phyloP scores from a whole-genome alignment of 176 grass and related monocot species.

The Rhynchospora breviuscula region DNA sequence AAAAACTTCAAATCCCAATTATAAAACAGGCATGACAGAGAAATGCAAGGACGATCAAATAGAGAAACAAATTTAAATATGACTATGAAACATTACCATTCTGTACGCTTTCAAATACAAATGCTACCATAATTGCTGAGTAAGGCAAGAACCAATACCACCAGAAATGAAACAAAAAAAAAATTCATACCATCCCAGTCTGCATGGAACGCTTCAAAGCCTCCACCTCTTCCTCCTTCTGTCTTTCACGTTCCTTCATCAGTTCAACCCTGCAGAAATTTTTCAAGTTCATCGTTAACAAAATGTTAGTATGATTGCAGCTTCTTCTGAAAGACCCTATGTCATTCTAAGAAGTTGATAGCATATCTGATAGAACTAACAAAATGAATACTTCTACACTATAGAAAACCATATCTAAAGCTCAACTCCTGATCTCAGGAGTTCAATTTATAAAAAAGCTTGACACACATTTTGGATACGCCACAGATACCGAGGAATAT shows the following conservation, averaged over 20 bases:
- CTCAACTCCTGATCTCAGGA: background rate
- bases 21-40: background rate
- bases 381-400: background rate
- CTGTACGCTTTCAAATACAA: background rate
- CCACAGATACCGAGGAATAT: background rate
- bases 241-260: slow-evolving; percentile 69
- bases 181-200: slow-evolving; percentile 70
- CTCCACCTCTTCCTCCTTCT: slow-evolving; percentile 84
- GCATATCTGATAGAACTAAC: background rate
- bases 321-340: background rate
- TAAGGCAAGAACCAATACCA: background rate
- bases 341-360: background rate
- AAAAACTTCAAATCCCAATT: background rate
- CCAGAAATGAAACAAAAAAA: slow-evolving; percentile 1
- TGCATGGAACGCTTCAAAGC: slow-evolving; percentile 92
- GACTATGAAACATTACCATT: background rate
- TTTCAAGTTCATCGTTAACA: background rate
- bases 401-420: background rate
- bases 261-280: slow-evolving; percentile 58
- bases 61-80: background rate
- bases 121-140: background rate
- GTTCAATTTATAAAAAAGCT: too few species aligned
- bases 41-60: background rate
- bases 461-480: background rate
- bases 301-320: background rate